phyloP scores from a whole-genome alignment of 495 filamentous ascomycete species.

The Cercophora scortea region DNA sequence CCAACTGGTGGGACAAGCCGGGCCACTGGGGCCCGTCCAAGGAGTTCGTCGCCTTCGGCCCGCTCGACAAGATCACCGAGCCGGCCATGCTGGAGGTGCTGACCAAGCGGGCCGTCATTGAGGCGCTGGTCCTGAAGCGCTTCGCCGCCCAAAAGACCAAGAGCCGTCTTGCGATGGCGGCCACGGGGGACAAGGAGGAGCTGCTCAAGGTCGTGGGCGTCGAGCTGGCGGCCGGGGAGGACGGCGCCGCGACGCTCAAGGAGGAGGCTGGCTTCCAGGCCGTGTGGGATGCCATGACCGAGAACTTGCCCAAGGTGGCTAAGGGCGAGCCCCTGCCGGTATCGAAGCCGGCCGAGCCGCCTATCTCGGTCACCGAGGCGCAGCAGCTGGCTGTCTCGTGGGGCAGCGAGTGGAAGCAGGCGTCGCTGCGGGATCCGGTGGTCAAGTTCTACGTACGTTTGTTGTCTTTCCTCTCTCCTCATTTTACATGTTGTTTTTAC shows the following conservation, averaged over 20 bases:
- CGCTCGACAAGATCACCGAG: conserved; percentile 29
- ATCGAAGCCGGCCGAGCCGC: neutral
- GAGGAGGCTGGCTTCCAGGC: conserved; percentile 3
- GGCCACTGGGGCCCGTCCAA: conserved; percentile 31
- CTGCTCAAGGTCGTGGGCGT: conserved; percentile 9
- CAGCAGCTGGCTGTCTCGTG: conserved; percentile 23
- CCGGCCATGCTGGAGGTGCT: conserved; percentile 31
- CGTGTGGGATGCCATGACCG: conserved; percentile 5
- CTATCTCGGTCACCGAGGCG: conserved; percentile 18
- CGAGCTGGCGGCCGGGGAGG: conserved; percentile 5
- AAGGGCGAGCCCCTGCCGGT: neutral
- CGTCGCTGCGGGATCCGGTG: conserved; percentile 47
- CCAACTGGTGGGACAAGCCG: conserved; percentile 40
- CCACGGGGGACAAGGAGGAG: neutral
- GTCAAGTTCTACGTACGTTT: conserved; percentile 61
- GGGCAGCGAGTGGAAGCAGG: conserved; percentile 43
- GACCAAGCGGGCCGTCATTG: conserved; percentile 54
- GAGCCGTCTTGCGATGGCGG: conserved; percentile 6
- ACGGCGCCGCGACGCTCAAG: conserved; percentile 18
- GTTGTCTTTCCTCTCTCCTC: neutral
- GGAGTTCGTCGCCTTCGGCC: conserved; percentile 32
- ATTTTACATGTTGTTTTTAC: neutral
- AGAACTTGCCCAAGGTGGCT: neutral
- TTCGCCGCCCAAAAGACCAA: conserved; percentile 23
- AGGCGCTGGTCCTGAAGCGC: conserved; percentile 45